Percentiles rank a stretch among this genome's conserved stretches.
Evolutionary conservation across 805 yeast species (phyloP).

Genomic region (Metschnikowia cerradonensis): DNA sequence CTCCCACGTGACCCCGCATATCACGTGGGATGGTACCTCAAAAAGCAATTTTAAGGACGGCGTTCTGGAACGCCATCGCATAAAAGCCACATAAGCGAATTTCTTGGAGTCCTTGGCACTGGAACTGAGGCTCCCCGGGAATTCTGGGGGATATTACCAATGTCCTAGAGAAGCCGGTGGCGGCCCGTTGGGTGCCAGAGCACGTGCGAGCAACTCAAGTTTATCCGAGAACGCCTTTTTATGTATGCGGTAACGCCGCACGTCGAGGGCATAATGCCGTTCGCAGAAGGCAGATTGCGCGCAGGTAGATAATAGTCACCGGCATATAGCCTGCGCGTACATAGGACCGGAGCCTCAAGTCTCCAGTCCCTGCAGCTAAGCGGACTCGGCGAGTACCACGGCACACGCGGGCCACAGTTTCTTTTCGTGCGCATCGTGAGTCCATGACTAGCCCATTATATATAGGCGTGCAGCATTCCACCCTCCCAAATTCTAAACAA

Average conservation of each 20-base stretch:
- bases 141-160: too few relatives aligned
- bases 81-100: not conserved
- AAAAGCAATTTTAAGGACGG: not conserved
- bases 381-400: not conserved
- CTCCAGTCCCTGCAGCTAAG: not conserved
- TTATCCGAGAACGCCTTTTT: not conserved
- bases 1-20: not conserved
- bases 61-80: not conserved
- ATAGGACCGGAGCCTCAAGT: not conserved
- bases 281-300: not conserved
- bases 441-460: not conserved
- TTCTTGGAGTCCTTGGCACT: not conserved
- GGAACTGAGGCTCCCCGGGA: not conserved
- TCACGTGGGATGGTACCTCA: conserved; percentile 1
- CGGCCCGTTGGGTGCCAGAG: not conserved
- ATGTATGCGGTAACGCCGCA: conserved; percentile 2
- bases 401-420: conserved; percentile 1
- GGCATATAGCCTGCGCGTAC: not conserved
- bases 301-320: not conserved
- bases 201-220: not conserved
- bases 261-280: not conserved
- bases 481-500: not conserved
- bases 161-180: not conserved
- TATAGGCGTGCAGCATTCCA: not conserved
- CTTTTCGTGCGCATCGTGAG: not conserved